phyloP scores from a whole-genome alignment of 75 land plant genomes.

The Pinus taeda region DNA sequence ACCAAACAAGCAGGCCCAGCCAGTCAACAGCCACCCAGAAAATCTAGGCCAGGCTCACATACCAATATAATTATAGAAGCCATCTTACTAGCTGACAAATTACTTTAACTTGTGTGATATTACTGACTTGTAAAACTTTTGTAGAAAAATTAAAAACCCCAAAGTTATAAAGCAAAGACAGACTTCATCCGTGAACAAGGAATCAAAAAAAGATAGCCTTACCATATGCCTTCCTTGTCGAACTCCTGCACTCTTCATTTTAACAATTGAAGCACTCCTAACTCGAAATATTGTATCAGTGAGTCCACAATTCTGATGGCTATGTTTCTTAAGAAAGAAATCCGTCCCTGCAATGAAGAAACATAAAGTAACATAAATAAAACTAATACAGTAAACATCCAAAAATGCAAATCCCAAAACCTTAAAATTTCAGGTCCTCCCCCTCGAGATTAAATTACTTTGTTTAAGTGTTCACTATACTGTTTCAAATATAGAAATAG shows the following conservation, averaged over 20 bases:
- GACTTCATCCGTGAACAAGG: background rate
- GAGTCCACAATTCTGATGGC: constrained; percentile 43
- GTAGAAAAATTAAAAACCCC: background rate
- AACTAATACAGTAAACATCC: background rate
- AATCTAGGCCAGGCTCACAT: background rate
- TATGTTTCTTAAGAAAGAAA: constrained; percentile 45
- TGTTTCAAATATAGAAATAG: background rate
- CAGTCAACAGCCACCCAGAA: background rate
- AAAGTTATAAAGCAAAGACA: background rate
- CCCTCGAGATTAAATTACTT: too few relatives aligned
- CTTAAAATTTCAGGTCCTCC: too few relatives aligned
- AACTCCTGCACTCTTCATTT: constrained; percentile 40
- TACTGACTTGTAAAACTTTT: background rate
- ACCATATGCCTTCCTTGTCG: constrained; percentile 50
- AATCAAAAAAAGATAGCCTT: background rate
- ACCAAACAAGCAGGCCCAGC: background rate
- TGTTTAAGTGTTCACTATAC: background rate
- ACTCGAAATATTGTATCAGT: constrained; percentile 44
- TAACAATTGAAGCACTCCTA: constrained; percentile 50
- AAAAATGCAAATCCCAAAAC: too few relatives aligned
- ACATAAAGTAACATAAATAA: background rate
- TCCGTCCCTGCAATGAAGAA: constrained; percentile 33
- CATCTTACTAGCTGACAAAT: too few relatives aligned
- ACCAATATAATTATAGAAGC: constrained; percentile 7
- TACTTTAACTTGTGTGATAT: background rate